Evolutionary conservation across 2,329 filamentous ascomycete species (phyloP), one percentile per base, ranked within the genome.

Genomic region (Ilyonectria destructans): DNA sequence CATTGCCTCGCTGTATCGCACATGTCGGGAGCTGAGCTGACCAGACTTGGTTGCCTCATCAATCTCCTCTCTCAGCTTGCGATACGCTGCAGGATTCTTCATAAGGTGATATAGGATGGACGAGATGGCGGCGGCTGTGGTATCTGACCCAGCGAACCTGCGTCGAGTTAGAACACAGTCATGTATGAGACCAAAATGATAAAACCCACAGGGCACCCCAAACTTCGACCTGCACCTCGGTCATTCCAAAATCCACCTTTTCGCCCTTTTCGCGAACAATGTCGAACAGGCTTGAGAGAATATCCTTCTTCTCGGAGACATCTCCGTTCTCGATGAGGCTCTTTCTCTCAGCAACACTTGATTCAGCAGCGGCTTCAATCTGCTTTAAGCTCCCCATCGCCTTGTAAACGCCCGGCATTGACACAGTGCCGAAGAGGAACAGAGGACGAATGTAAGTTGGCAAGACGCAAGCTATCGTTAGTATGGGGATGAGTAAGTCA

Each of bases 81-180:
- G 33, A 45, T 57, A 57, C 7, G 35, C 54, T 4, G 35, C 5
- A 12, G 54, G 21, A 2, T 26, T 57, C 3, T 40, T 40, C 33
- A 45, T 29, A 8, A 57, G 35, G 15, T 57, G 54, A 29, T 57
- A 57, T 5, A 57, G 13, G 7, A 57, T 57, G 8, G 54, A 57
- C 21, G 35, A 26, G 10, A 57, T 43, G 0, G 54, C 54, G 13
- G 54, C 35, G 6, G 54, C 54, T 13, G 54, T 57, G 13, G 54
- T 57, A 12, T 57, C 54, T 9, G 54, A 57, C 7, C 54, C 54
- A 6, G 54, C 54, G 12, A 57, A 57, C 21, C 35, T 57, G 8
- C 19, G 17, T 8, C 2, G 19, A 9, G 19, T 40, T 21, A 54
- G 49, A 9, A 10, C 12, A 10, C n/a, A 19, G n/a, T 12, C 17